phyloP scores from a whole-genome alignment of 257 asterid genomes.

The Nicotiana undulata region DNA sequence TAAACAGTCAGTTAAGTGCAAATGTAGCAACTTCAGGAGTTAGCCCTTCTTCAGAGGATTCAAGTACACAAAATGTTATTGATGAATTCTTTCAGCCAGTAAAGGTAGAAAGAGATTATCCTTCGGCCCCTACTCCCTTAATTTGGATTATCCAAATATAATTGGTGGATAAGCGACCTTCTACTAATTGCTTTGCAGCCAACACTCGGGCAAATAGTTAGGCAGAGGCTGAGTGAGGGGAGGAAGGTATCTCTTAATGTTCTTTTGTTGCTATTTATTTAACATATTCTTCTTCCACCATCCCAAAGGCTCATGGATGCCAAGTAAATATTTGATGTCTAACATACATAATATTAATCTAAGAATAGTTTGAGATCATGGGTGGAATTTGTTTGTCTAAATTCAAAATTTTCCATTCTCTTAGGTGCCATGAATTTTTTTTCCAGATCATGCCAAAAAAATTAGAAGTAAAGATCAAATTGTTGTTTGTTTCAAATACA shows the following conservation, averaged over 20 bases:
- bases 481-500: background rate
- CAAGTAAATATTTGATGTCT: background rate
- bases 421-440: background rate
- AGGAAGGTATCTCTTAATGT: slow-evolving; percentile 44
- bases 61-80: slow-evolving; percentile 55
- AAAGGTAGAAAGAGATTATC: slow-evolving; percentile 33
- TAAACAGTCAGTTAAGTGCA: slow-evolving; percentile 28
- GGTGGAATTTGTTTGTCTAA: background rate
- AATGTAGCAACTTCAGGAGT: slow-evolving; percentile 29
- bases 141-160: background rate
- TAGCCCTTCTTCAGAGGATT: slow-evolving; percentile 45
- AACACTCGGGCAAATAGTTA: slow-evolving; percentile 52
- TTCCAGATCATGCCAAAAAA: background rate
- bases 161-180: slow-evolving; percentile 1
- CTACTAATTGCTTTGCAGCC: slow-evolving; percentile 32
- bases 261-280: background rate
- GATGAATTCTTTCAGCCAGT: slow-evolving; percentile 83
- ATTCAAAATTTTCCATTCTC: background rate
- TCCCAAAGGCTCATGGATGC: background rate
- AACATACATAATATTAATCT: background rate
- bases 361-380: background rate
- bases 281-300: background rate
- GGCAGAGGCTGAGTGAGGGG: slow-evolving; percentile 63
- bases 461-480: background rate
- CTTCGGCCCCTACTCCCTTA: background rate